A percentile compares a stretch with the other conserved stretches of the same genome.
Evolutionary conservation across 176 grass and related monocot species (phyloP).

Genomic region (Avena atlantica): DNA sequence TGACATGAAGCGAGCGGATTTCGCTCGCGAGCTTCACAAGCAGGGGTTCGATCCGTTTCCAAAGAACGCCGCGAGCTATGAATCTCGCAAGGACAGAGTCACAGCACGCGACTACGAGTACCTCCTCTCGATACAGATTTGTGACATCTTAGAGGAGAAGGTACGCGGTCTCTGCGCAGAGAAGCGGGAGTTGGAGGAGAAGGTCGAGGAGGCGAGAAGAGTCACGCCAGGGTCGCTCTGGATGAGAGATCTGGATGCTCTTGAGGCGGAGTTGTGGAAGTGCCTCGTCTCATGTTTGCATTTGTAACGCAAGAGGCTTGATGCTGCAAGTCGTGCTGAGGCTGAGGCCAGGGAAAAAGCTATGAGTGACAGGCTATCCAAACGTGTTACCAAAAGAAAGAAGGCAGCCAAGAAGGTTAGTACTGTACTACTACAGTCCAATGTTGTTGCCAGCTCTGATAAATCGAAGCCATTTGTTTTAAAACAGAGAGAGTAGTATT

Average conservation of each 20-base stretch:
- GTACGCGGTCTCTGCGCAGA: conserved; percentile 50
- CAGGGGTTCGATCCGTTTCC: conserved; percentile 67
- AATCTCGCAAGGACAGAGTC: conserved; percentile 7
- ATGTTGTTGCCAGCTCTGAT: too few species aligned
- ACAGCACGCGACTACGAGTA: conserved; percentile 61
- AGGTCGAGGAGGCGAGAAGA: conserved; percentile 43
- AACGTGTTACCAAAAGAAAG: background rate
- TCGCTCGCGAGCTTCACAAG: conserved; percentile 55
- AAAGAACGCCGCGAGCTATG: conserved; percentile 39
- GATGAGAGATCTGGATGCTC: conserved; percentile 56
- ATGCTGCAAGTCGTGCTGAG: conserved; percentile 50
- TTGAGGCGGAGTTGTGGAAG: conserved; percentile 39
- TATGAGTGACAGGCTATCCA: conserved; percentile 21
- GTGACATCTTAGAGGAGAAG: conserved; percentile 48
- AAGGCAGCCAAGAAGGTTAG: conserved; percentile 46
- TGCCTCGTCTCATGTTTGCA: background rate
- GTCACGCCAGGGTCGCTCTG: conserved; percentile 49
- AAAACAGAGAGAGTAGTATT: too few species aligned
- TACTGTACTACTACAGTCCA: too few species aligned
- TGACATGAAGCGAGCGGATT: conserved; percentile 57
- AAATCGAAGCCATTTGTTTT: too few species aligned
- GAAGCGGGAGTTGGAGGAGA: conserved; percentile 47
- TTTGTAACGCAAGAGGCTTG: conserved; percentile 43
- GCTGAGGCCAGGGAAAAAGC: conserved; percentile 29
- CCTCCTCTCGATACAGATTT: conserved; percentile 48